A percentile compares a stretch with the other conserved stretches of the same genome.
Conservation (phyloP, 257 asterid genomes). For the Scutellaria minor region DNA sequence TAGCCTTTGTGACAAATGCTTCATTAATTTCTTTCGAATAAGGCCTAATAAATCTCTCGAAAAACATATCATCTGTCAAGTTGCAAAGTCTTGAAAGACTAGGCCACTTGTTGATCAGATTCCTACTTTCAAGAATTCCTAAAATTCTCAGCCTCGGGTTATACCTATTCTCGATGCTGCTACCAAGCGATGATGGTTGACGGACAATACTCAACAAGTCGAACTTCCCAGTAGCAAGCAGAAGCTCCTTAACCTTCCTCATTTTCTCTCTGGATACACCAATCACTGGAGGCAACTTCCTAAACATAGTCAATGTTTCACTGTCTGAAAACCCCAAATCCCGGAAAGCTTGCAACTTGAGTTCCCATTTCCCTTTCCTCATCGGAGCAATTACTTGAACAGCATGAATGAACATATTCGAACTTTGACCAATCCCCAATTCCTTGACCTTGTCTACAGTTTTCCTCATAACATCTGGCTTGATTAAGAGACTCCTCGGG, state of each 20-base stretch:
- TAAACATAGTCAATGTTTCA: slow-evolving; percentile 20
- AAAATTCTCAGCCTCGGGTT: slow-evolving; percentile 30
- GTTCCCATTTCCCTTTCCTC: slow-evolving; percentile 34
- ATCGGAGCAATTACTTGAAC: slow-evolving; percentile 28
- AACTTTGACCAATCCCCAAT: slow-evolving; percentile 36
- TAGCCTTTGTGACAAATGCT: not conserved
- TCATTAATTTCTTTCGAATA: not conserved
- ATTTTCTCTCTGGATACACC: slow-evolving; percentile 5
- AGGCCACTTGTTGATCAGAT: slow-evolving; percentile 28
- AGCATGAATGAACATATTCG: slow-evolving; percentile 39
- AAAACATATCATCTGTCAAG: slow-evolving; percentile 11
- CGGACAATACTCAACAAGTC: slow-evolving; percentile 2
- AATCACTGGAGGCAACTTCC: slow-evolving; percentile 12
- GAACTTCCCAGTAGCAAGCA: slow-evolving; percentile 29
- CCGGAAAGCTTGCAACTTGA: slow-evolving; percentile 30
- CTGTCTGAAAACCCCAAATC: slow-evolving; percentile 26
- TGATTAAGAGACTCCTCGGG: slow-evolving; percentile 41
- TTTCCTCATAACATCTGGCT: slow-evolving; percentile 36
- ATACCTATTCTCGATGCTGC: slow-evolving; percentile 23
- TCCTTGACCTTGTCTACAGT: slow-evolving; percentile 31
- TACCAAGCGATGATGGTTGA: not conserved
- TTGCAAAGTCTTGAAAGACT: not conserved
- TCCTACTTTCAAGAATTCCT: slow-evolving; percentile 6
- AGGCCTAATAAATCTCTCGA: slow-evolving; percentile 12
- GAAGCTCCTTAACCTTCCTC: not conserved